Conservation (phyloP, 331 rosid genomes). For the Phaseolus coccineus region DNA sequence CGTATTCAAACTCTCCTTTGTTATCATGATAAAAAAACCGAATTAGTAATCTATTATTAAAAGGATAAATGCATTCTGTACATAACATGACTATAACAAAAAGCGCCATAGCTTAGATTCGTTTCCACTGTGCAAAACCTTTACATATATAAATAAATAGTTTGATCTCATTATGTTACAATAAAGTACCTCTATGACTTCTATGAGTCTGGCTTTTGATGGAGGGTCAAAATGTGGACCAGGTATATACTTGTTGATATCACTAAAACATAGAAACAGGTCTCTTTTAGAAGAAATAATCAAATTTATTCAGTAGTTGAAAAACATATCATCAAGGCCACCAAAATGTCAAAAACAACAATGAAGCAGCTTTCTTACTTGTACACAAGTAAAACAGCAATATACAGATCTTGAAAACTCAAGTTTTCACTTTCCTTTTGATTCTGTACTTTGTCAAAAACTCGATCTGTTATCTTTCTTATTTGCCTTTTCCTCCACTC, state of each 20-base stretch:
- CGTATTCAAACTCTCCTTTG: background rate
- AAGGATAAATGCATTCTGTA: background rate
- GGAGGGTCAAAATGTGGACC: conserved; percentile 93
- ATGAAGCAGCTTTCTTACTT: conserved; percentile 61
- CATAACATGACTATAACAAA: conserved; percentile 19
- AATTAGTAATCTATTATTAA: background rate
- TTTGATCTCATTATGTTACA: conserved; percentile 35
- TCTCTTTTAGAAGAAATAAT: conserved; percentile 13
- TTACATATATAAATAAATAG: conserved; percentile 25
- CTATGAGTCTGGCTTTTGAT: conserved; percentile 59
- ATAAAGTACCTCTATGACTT: conserved; percentile 63
- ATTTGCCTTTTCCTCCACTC: conserved; percentile 70
- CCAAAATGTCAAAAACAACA: conserved; percentile 5
- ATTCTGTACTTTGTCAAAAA: conserved; percentile 56
- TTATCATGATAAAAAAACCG: conserved; percentile 12
- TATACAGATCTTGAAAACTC: conserved; percentile 82
- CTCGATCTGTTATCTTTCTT: conserved; percentile 67
- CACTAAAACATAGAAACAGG: conserved; percentile 59
- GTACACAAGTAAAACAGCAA: conserved; percentile 84
- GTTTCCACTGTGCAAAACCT: background rate
- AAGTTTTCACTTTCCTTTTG: conserved; percentile 48
- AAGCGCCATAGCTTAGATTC: background rate
- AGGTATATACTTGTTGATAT: conserved; percentile 78
- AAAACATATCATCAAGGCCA: conserved; percentile 20
- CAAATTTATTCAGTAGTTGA: conserved; percentile 5